Base-by-base conservation (phyloP, 2,329 filamentous ascomycete genomes). In the Clonostachys byssicola region DNA sequence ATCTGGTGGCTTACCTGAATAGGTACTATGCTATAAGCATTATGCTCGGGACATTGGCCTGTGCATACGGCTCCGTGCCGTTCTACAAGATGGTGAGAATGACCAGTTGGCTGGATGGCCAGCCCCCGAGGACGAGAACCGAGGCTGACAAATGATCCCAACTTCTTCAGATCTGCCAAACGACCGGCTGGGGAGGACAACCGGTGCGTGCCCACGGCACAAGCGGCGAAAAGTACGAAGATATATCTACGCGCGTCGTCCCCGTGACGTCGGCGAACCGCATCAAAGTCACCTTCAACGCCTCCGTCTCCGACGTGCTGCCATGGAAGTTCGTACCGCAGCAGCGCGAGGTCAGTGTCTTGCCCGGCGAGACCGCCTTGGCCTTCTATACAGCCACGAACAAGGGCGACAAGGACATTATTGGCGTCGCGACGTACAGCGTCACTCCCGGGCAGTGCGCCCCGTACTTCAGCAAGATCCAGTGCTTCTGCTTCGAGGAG, bases 401-500 rank as follows among this genome's bases (percentile, higher is more conserved):
- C 73, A 86, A 83, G 54, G 89, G 88, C 51, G 81, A 89, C 53
- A 82, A 88, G 54, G 95, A 99, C 72, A 97, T 99, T 58, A 97
- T 99, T 60, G 94, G 94, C 43, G 92, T 99, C 40, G 94, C 94
- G 12, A 99, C 94, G 8, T 99, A 99, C 70, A 95, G 89, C 61
- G 95, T 99, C 33, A 96, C 92, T 4, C 94, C 94, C 0, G 94
- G 83, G 5, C 94, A 99, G 70, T 92, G 95, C 41, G 92, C 94
- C 40, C 92, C 90, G 2, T 99, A 99, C 67, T 99, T 99, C 64
- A 95, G 89, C 80, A 99, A 99, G 79, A 99, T 99, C 42, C 94
- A 99, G 69, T 99, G 94, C 63, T 99, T 99, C 69, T 99, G 94
- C 68, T 99, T 99, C 60, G 94, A 99, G 72, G 92, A 91, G 69